Conservation (phyloP, 2,329 filamentous ascomycete genomes). For the Xylariaceae sp. region DNA sequence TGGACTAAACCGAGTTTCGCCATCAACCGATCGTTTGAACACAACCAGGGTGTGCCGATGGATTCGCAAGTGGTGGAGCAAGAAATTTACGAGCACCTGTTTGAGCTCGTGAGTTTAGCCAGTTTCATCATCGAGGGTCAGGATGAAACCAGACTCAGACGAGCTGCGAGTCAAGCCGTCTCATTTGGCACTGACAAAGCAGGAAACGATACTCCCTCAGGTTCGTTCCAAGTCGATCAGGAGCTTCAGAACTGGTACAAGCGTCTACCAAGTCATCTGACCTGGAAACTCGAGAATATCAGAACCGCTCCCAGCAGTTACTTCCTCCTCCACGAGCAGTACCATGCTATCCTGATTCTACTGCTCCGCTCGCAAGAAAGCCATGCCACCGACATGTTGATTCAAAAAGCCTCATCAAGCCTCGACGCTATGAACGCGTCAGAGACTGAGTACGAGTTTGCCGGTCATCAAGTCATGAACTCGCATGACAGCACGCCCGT, state of each 20-base stretch:
- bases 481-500: background rate
- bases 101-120: conserved; percentile 17
- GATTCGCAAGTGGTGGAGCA: conserved; percentile 5
- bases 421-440: background rate
- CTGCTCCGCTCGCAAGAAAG: conserved; percentile 11
- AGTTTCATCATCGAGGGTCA: conserved; percentile 8
- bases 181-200: background rate
- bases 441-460: background rate
- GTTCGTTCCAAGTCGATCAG: conserved; percentile 7
- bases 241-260: conserved; percentile 18
- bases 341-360: conserved; percentile 12
- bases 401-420: conserved; percentile 1
- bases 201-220: background rate
- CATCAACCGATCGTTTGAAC: background rate
- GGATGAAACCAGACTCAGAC: background rate
- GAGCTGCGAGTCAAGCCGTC: background rate
- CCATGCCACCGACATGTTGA: background rate
- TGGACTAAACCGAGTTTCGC: background rate
- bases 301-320: conserved; percentile 15
- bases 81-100: conserved; percentile 17
- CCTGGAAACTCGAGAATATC: conserved; percentile 14
- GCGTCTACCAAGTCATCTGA: conserved; percentile 14
- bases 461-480: background rate
- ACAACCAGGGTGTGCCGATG: background rate
- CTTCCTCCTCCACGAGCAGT: conserved; percentile 20